Base-by-base conservation (phyloP, 495 filamentous ascomycete genomes). In the Wilcoxina mikolae region DNA sequence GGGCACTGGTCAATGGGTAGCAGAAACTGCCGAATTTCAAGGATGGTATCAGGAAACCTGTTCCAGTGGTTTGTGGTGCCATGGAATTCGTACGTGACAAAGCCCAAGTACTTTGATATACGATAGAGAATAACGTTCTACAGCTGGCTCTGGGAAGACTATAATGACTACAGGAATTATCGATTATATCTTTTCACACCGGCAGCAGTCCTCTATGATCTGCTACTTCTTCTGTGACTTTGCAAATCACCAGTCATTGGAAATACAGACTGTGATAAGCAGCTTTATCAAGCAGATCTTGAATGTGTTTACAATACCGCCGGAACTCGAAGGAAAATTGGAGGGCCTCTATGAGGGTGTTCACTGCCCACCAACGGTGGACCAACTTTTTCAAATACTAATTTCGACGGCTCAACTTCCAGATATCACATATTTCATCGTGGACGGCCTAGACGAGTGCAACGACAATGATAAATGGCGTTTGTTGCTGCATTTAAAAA, bases 371-470 rank as follows among this genome's bases (percentile, higher is more conserved):
- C 46, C 11, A 7, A 53, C 46, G 1, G n/a, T 35, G 31, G 17
- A 51, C 2, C 49, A 58, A 29, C 10, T 60, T 0, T 45, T 42
- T 27, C 9, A 3, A 18, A 26, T 55, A 2, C 20, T 60, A 9
- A 1, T 43, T 1, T 31, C 27, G 18, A 18, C 51, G 18, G 18
- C 45, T 15, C 44, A 35, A 4, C 42, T 60, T 54, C 20, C 48
- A 25, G 22, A 28, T 18, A 53, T 43, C 18, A 20, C 42, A 3
- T 54, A 60, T 10, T 11, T 60, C 12, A 2, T 60, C 31, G 50
- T 60, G 25, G 58, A 60, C 33, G 58, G 58, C 11, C 20, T 59
- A n/a, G 58, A 60, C 17, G 58, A 60, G 29, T 60, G 58, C 29
- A 47, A 18, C 15, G 22, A 47, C n/a, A 24, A 22, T 4, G 48